A percentile compares a stretch with the other conserved stretches of the same genome.
Conservation (phyloP, 1,284 basidiomycete species). For the Apiotrichum laibachii region DNA sequence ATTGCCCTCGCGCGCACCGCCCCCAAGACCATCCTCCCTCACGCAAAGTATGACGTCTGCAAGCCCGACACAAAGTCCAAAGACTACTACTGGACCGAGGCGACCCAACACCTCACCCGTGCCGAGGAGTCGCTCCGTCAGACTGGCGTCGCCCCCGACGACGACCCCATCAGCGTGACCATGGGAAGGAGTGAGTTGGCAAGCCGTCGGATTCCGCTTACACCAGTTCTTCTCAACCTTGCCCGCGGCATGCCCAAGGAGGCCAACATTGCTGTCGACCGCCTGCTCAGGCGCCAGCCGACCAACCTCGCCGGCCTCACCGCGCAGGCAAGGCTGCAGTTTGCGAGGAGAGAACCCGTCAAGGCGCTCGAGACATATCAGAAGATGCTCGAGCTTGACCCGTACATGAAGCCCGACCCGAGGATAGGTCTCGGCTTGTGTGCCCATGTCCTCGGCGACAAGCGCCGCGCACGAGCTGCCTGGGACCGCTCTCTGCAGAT, state of each 20-base stretch:
- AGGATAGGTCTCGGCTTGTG: conserved; percentile 90
- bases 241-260: conserved; percentile 73
- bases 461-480: conserved; percentile 71
- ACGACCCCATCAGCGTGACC: conserved; percentile 43
- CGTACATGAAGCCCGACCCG: conserved; percentile 78
- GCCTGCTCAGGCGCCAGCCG: conserved; percentile 72
- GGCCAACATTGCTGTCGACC: conserved; percentile 73
- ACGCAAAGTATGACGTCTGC: conserved; percentile 70
- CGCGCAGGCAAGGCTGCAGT: conserved; percentile 72
- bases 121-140: conserved; percentile 65
- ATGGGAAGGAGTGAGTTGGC: conserved; percentile 29
- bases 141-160: conserved; percentile 30
- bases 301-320: conserved; percentile 62
- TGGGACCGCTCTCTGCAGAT: conserved; percentile 83
- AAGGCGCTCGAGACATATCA: conserved; percentile 80
- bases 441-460: conserved; percentile 80
- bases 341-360: conserved; percentile 70
- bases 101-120: conserved; percentile 66
- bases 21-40: conserved; percentile 69
- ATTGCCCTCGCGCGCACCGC: conserved; percentile 73
- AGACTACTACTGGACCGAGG: conserved; percentile 63
- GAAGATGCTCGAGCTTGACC: conserved; percentile 70
- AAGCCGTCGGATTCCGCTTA: background rate
- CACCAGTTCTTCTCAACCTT: conserved; percentile 72
- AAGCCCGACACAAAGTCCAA: conserved; percentile 60